Evolutionary conservation across 192 early-diverging fungal species (phyloP), one percentile per base, ranked within the genome.

Genomic region (Thoreauomyces humboldtii): DNA sequence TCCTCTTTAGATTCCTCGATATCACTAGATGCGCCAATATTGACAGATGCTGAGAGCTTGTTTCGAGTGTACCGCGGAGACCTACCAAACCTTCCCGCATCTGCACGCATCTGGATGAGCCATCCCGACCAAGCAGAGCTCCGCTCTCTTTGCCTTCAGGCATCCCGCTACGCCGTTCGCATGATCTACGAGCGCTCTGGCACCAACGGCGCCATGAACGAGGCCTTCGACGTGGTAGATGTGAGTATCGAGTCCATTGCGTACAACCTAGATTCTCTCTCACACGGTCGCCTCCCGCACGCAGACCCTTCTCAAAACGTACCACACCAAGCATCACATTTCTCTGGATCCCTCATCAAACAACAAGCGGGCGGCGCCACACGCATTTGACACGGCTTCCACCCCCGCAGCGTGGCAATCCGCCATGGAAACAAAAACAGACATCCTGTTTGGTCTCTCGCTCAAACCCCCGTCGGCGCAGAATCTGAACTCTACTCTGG

Each of bases 261-360:
- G 27, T 21, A 5, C 33, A 12, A 21, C 15, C 19, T 37, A 33
- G 34, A 47, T 52, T 31, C 69, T 28, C 21, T 29, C 15, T 44
- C 43, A 27, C 25, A 47, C 1, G 42, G 51, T 9, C 25, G 4
- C 14, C 15, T 27, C 24, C 32, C 4, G 17, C 32, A 15, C 19
- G 19, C 46, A 64, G 62, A 38, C 47, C 3, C n/a, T 29, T 5
- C 31, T 64, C 22, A 53, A 32, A 15, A 32, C 32, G 1, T 64
- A 54, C 34, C 48, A 41, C 35, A 27, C 43, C n/a, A 22, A 22
- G 35, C 43, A 51, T n/a, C 60, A 62, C 25, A 62, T 54, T 28
- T 50, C 59, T 37, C 21, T 51, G 7, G 71, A 73, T 59, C 71
- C 71, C 2, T 60, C 71, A 1, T 48, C 57, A 25, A 33, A 55